These are phyloP conservation scores for Erysimum cheiri DNA, from an alignment of 441 rosid genomes.

Conservation along the genomic window DNA sequence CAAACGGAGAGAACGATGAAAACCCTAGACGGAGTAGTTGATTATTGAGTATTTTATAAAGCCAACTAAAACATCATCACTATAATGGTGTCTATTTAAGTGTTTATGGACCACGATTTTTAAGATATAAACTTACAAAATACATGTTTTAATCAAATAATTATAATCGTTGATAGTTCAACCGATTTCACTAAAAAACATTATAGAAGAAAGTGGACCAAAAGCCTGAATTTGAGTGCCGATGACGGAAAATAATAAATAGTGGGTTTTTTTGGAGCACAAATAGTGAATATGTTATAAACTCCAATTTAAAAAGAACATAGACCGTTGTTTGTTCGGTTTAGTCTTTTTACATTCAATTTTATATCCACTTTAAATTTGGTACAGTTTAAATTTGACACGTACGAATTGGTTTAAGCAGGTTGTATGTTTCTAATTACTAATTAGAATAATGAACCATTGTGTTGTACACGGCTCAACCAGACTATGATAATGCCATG, in stretches of 20 bases:
- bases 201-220: not conserved
- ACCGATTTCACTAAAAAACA: conserved; percentile 12
- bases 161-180: conserved; percentile 32
- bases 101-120: conserved; percentile 13
- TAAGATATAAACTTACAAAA: not conserved
- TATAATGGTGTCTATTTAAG: conserved; percentile 17
- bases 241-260: not conserved
- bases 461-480: conserved; percentile 37
- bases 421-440: not conserved
- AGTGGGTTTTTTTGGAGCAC: too few relatives aligned
- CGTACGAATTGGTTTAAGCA: conserved; percentile 1
- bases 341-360: not conserved
- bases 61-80: conserved; percentile 20
- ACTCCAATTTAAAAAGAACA: not conserved
- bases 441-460: conserved; percentile 19
- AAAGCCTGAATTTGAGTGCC: not conserved
- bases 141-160: conserved; percentile 2
- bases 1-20: too few relatives aligned
- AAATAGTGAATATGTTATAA: not conserved
- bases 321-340: not conserved
- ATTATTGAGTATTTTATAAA: conserved; percentile 15
- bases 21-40: too few relatives aligned
- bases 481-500: conserved; percentile 20
- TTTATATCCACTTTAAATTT: not conserved
- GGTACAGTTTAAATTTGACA: not conserved